A percentile compares a stretch with the other conserved stretches of the same genome.
These are phyloP conservation scores for Chaetomium sp. DNA, from an alignment of 2,329 filamentous ascomycete genomes.

Conservation along the genomic window DNA sequence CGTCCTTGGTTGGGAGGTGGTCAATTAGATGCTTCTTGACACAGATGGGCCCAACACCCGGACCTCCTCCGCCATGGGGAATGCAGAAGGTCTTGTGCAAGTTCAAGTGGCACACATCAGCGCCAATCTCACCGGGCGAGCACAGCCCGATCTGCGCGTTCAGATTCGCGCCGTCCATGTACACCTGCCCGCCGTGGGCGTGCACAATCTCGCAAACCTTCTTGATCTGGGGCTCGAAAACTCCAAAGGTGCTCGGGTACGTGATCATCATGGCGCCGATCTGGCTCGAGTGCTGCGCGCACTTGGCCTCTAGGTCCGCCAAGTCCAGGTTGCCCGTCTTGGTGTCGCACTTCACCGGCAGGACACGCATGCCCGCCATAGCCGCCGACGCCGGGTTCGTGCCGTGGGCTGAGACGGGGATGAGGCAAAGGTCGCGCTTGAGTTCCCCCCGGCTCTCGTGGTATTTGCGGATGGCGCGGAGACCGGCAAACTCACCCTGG, in stretches of 20 bases:
- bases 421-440: slow-evolving; percentile 87
- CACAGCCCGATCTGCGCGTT: slow-evolving; percentile 96
- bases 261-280: slow-evolving; percentile 95
- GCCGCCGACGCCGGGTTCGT: slow-evolving; percentile 94
- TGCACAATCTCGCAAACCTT: slow-evolving; percentile 85
- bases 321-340: slow-evolving; percentile 89
- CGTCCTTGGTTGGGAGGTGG: slow-evolving; percentile 65
- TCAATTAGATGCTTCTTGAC: slow-evolving; percentile 79
- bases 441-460: slow-evolving; percentile 68
- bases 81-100: slow-evolving; percentile 99
- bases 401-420: slow-evolving; percentile 91
- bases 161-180: slow-evolving; percentile 99
- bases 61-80: slow-evolving; percentile 90
- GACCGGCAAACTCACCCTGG: slow-evolving; percentile 90
- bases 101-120: slow-evolving; percentile 95
- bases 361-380: slow-evolving; percentile 94
- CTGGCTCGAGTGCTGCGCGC: slow-evolving; percentile 81
- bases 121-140: slow-evolving; percentile 91
- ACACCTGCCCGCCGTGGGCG: slow-evolving; percentile 85
- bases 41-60: slow-evolving; percentile 90
- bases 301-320: slow-evolving; percentile 82
- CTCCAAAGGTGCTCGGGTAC: slow-evolving; percentile 91
- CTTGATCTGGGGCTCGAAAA: slow-evolving; percentile 89
- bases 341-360: slow-evolving; percentile 86
- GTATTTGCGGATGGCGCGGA: slow-evolving; percentile 85